Conservation (phyloP, 495 filamentous ascomycete species). For the Talaromyces liani region DNA sequence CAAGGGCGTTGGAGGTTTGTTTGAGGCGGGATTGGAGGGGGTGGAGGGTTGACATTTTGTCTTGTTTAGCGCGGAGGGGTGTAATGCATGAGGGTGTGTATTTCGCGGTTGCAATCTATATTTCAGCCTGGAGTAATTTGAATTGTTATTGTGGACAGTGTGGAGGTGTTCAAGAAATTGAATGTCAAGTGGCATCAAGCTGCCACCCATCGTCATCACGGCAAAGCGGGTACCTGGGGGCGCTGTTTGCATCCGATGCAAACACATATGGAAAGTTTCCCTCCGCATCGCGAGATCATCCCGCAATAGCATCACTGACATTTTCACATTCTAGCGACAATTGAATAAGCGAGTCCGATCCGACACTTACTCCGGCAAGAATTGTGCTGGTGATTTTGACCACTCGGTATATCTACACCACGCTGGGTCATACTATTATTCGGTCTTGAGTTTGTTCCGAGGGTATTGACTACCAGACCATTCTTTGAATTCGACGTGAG, state of each 20-base stretch:
- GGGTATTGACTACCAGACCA: background rate
- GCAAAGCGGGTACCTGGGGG: background rate
- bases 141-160: background rate
- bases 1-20: conserved; percentile 59
- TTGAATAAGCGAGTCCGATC: background rate
- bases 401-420: background rate
- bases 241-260: background rate
- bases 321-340: background rate
- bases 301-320: background rate
- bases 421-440: background rate
- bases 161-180: background rate
- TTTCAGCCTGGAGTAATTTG: background rate
- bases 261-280: conserved; percentile 2
- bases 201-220: background rate
- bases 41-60: conserved; percentile 45
- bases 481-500: background rate
- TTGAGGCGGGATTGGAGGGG: conserved; percentile 58
- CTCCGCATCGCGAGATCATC: background rate
- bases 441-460: background rate
- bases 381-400: background rate
- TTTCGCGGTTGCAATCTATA: background rate
- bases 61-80: background rate
- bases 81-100: background rate
- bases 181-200: background rate
- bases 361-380: background rate